Base-by-base conservation (phyloP, 2,329 filamentous ascomycete species). In the Fusarium longipes region DNA sequence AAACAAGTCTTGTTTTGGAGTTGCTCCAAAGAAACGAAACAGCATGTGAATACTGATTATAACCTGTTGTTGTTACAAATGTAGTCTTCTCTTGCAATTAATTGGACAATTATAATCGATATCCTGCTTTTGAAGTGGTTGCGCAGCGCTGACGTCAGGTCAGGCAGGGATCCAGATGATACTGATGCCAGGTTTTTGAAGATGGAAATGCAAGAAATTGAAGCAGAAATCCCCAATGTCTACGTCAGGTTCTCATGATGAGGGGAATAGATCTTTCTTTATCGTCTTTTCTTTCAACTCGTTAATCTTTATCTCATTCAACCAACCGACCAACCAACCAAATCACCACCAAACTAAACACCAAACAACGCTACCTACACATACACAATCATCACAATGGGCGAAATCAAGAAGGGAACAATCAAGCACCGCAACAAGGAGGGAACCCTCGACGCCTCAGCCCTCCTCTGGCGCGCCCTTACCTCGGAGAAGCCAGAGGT, bases 381-480 rank as follows among this genome's bases (percentile, higher is more conserved):
- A 44, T 3, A 20, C 27, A 18, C 18, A 25, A 39, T 18, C 24
- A 47, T 20, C 63, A 63, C 36, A 51, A 64, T 71, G 66, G 43
- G 57, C 42, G 71, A 74, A 55, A 60, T 60, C 35, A 73, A 71
- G 38, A 49, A 58, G 11, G 70, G 72, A 56, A 75, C 70, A 40
- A 78, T 78, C 70, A 71, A 66, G 67, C 58, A 68, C 68, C 76
- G 76, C 70, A 78, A 78, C 73, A 76, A 73, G 59, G 75, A 77
- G 30, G 75, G 76, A 62, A 76, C 76, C 8, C 70, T 77, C 66
- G 76, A 78, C 52, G 76, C 76, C 33, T 72, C 73, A 17, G 74
- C 75, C 20, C 74, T 78, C 30, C 75, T 78, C 57, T 78, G 76
- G 76, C 70, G 75, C 30, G 75, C 74, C 50, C 72, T 78, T 51